Evolutionary conservation across 331 rosid species (phyloP).

Genomic region (Erythrophleum ivorense): DNA sequence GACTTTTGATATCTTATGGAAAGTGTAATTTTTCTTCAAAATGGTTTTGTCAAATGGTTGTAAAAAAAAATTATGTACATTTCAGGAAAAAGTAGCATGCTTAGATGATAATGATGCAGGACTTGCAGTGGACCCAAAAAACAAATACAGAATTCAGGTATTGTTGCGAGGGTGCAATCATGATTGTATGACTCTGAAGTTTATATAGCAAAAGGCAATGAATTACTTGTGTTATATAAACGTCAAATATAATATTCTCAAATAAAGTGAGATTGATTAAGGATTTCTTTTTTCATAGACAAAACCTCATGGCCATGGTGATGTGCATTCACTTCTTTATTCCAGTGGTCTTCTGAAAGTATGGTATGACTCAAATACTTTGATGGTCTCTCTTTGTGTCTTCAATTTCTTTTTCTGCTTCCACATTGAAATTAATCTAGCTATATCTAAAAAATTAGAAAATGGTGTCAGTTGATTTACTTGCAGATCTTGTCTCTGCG

Average conservation of each 20-base stretch:
- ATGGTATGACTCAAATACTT: slow-evolving; percentile 62
- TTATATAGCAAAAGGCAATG: slow-evolving; percentile 26
- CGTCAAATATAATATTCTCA: slow-evolving; percentile 25
- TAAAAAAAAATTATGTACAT: slow-evolving; percentile 23
- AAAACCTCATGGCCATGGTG: slow-evolving; percentile 99
- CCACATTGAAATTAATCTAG: background rate
- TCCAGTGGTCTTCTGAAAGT: slow-evolving; percentile 83
- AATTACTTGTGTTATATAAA: background rate
- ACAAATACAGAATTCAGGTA: slow-evolving; percentile 93
- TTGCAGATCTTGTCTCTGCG: slow-evolving; percentile 5
- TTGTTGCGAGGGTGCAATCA: slow-evolving; percentile 16
- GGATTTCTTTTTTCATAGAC: slow-evolving; percentile 50
- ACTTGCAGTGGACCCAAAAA: slow-evolving; percentile 79
- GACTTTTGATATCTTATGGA: slow-evolving; percentile 25
- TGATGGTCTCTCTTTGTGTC: slow-evolving; percentile 10
- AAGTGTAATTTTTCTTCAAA: slow-evolving; percentile 30
- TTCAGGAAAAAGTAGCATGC: slow-evolving; percentile 97
- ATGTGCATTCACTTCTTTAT: slow-evolving; percentile 89
- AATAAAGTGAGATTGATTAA: slow-evolving; percentile 29
- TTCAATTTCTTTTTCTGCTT: slow-evolving; percentile 19
- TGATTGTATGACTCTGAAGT: slow-evolving; percentile 26
- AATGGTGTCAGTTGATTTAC: background rate
- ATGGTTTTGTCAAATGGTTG: slow-evolving; percentile 27
- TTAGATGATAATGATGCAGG: slow-evolving; percentile 91
- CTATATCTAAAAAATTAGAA: background rate